Evolutionary conservation across 495 filamentous ascomycete genomes (phyloP).

Genomic region (Thermochaetoides thermophila): DNA sequence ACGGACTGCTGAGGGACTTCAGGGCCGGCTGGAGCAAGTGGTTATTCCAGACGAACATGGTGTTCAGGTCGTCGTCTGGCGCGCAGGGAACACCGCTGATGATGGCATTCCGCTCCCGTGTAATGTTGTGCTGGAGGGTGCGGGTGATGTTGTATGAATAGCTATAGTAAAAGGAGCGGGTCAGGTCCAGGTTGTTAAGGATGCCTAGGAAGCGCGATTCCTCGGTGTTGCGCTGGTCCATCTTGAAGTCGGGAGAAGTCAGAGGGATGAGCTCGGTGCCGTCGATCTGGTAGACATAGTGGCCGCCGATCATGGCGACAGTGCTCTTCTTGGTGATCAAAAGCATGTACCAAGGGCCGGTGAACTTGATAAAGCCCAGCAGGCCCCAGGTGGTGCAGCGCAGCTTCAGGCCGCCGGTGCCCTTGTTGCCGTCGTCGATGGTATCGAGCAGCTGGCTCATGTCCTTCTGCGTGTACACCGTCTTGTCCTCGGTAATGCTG

Average conservation of each 20-base stretch:
- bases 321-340: constrained; percentile 91
- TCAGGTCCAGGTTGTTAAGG: constrained; percentile 78
- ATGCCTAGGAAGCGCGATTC: constrained; percentile 82
- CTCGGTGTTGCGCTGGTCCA: constrained; percentile 67
- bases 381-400: constrained; percentile 88
- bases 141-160: constrained; percentile 94
- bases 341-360: constrained; percentile 94
- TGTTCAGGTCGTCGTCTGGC: constrained; percentile 56
- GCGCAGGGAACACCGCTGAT: constrained; percentile 43
- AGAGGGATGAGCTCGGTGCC: constrained; percentile 87
- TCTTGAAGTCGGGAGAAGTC: constrained; percentile 53
- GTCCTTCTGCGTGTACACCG: constrained; percentile 81
- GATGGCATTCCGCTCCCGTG: constrained; percentile 57
- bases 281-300: constrained; percentile 90
- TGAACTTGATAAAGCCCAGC: constrained; percentile 89
- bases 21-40: constrained; percentile 69
- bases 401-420: constrained; percentile 77
- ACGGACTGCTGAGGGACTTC: constrained; percentile 56
- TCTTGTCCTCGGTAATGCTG: constrained; percentile 81
- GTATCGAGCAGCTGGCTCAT: constrained; percentile 86
- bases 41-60: constrained; percentile 97
- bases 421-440: constrained; percentile 91
- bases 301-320: constrained; percentile 88
- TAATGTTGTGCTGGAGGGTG: constrained; percentile 86
- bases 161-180: constrained; percentile 90